Evolutionary conservation across 23 red algal species (phyloP), one percentile per base, ranked within the genome.

Genomic region (Gracilaria caudata): DNA sequence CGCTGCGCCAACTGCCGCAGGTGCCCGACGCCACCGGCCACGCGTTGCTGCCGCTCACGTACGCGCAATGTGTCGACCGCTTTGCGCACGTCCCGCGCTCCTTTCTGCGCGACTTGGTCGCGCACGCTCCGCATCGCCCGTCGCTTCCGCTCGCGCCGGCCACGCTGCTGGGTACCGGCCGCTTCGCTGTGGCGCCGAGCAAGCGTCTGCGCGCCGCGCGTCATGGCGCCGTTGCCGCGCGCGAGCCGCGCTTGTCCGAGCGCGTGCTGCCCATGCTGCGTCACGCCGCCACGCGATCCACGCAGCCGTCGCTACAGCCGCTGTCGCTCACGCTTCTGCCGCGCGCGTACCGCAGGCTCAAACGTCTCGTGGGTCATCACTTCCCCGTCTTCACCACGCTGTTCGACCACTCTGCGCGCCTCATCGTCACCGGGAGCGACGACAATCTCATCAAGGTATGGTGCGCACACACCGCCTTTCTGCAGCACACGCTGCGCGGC

Each of bases 381-480:
- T 47, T 82, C 0, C 87, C 87, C 49, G 87, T 91, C 78, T 91
- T 82, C 66, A 82, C 60, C 33, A 74, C 87, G 28, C 29, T 91
- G 8, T 82, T 91, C 73, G 87, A 81, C 53, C 58, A 81, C 65
- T 46, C 77, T 33, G 57, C 76, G 0, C 58, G 87, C 16, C 35
- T 68, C 11, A 76, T 91, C 51, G 51, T 91, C 46, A 91, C 94
- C 35, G 94, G 94, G 4, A 77, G 86, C 20, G 94, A 95, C 41
- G 94, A 95, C 57, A 53, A 87, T 30, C 77, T 83, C 36, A 78
- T 95, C 70, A 95, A 95, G 51, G 47, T 90, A 21, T 95, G 94
- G 94, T 95, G 74, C 77, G 73, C 87, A n/a, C 68, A 83, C 56
- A 91, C 86, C 19, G 94, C 78, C 39, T 90, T 65, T 59, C 77